A percentile compares a stretch with the other conserved stretches of the same genome.
These are phyloP conservation scores for Capronia americana DNA, from an alignment of 2,329 filamentous ascomycete species.

Conservation along the genomic window DNA sequence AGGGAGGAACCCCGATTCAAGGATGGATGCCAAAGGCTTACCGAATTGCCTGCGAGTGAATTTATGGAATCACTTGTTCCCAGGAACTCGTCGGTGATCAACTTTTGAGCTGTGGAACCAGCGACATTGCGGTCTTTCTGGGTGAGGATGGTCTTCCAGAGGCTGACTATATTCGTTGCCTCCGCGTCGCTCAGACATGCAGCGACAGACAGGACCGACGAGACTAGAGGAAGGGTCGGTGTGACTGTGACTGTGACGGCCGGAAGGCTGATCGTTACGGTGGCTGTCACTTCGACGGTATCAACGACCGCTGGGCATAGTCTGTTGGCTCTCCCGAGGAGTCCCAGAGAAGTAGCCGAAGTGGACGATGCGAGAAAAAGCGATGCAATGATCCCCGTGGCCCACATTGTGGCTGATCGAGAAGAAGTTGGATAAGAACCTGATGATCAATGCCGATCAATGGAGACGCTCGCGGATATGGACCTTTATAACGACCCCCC, in stretches of 20 bases:
- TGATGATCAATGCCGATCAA: constrained; percentile 4
- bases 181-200: constrained; percentile 21
- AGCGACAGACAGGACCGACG: background rate
- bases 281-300: constrained; percentile 8
- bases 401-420: background rate
- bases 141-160: constrained; percentile 30
- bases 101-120: constrained; percentile 12
- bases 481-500: background rate
- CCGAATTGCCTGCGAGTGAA: constrained; percentile 25
- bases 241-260: constrained; percentile 5
- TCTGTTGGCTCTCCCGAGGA: constrained; percentile 10
- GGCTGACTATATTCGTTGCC: constrained; percentile 23
- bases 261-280: constrained; percentile 1
- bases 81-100: constrained; percentile 29
- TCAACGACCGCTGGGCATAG: constrained; percentile 9
- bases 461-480: background rate
- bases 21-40: constrained; percentile 9
- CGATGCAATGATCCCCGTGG: background rate
- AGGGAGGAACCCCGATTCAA: background rate
- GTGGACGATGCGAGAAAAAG: constrained; percentile 7
- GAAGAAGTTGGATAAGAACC: background rate
- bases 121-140: constrained; percentile 24
- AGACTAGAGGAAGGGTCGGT: background rate
- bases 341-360: constrained; percentile 13
- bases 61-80: constrained; percentile 33